These are phyloP conservation scores for Terana coerulea DNA, from an alignment of 768 basidiomycete genomes.

Conservation along the genomic window DNA sequence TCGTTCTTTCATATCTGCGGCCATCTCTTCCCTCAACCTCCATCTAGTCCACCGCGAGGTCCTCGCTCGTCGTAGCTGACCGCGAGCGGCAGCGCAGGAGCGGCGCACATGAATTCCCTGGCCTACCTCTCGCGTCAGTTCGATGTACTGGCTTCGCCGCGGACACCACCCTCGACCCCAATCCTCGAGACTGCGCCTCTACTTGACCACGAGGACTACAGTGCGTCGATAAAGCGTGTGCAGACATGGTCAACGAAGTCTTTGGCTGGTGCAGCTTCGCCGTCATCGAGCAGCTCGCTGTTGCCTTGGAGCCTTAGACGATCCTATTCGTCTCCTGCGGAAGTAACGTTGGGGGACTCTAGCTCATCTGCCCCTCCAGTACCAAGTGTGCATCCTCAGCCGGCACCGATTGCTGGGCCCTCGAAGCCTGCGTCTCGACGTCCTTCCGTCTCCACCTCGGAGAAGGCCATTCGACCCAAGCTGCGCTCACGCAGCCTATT, in stretches of 20 bases:
- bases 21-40: slow-evolving; percentile 2
- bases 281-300: slow-evolving; percentile 26
- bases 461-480: slow-evolving; percentile 21
- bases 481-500: slow-evolving; percentile 14
- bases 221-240: slow-evolving; percentile 36
- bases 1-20: slow-evolving; percentile 7
- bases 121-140: slow-evolving; percentile 78
- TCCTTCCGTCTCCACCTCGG: slow-evolving; percentile 23
- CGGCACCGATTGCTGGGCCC: slow-evolving; percentile 1
- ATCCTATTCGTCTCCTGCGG: slow-evolving; percentile 62
- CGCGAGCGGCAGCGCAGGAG: slow-evolving; percentile 8
- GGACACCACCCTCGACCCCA: slow-evolving; percentile 57
- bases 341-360: slow-evolving; percentile 29
- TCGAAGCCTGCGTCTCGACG: slow-evolving; percentile 18
- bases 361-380: slow-evolving; percentile 8
- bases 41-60: background rate
- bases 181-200: slow-evolving; percentile 33
- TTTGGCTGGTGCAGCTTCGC: slow-evolving; percentile 37
- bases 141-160: slow-evolving; percentile 65
- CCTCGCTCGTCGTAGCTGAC: background rate
- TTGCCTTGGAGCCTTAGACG: slow-evolving; percentile 41
- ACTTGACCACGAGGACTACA: slow-evolving; percentile 17
- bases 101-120: slow-evolving; percentile 76
- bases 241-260: slow-evolving; percentile 57
- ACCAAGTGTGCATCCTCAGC: slow-evolving; percentile 11